These are phyloP conservation scores for Angomonas deanei DNA, from an alignment of 208 protist species.

Conservation along the genomic window DNA sequence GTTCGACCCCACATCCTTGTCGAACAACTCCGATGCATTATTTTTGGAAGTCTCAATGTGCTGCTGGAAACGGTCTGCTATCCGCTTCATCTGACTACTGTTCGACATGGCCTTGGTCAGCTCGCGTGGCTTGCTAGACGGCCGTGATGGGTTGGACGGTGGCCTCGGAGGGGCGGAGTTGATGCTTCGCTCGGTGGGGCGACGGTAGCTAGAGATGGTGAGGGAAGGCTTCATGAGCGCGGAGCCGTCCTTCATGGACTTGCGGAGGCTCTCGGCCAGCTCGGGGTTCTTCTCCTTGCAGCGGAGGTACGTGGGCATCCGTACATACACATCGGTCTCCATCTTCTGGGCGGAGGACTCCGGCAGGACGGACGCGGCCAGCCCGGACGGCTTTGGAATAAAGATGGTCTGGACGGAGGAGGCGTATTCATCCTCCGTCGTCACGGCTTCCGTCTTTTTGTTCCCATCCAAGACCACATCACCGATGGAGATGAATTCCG, in stretches of 20 bases:
- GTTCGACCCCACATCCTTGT: not conserved
- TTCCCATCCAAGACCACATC: not conserved
- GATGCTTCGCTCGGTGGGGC: not conserved
- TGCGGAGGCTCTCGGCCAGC: not conserved
- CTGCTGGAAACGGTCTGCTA: too few relatives aligned
- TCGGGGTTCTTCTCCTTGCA: not conserved
- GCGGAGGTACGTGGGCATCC: constrained; percentile 5
- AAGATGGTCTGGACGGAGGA: too few relatives aligned
- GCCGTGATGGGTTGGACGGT: too few relatives aligned
- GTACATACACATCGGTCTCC: constrained; percentile 2
- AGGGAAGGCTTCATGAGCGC: not conserved
- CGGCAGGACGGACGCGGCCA: too few relatives aligned
- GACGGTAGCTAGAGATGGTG: not conserved
- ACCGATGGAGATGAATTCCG: not conserved
- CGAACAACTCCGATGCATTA: not conserved
- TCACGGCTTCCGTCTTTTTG: not conserved
- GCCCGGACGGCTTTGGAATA: too few relatives aligned
- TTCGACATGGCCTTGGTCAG: too few relatives aligned
- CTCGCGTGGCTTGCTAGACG: too few relatives aligned
- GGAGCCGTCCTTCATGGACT: not conserved
- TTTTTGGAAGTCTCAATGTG: too few relatives aligned
- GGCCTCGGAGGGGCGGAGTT: too few relatives aligned
- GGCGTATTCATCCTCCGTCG: not conserved
- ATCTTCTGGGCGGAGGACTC: not conserved
- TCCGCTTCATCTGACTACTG: too few relatives aligned